These are phyloP conservation scores for Sphaerulina populicola DNA, from an alignment of 2,329 filamentous ascomycete species.

Conservation along the genomic window DNA sequence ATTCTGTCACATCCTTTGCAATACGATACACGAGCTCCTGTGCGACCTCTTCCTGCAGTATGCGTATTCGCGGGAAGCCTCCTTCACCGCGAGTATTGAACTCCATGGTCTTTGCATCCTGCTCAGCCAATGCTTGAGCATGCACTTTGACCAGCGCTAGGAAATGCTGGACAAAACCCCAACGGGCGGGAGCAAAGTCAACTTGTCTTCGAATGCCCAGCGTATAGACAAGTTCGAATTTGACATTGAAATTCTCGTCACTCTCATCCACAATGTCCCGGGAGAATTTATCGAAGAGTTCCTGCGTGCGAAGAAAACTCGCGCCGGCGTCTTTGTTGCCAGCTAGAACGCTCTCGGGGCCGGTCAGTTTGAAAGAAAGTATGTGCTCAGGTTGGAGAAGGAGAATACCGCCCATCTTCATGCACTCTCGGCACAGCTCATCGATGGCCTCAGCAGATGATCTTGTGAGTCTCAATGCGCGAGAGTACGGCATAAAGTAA, in stretches of 20 bases:
- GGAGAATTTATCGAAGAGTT: constrained; percentile 43
- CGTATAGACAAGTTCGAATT: constrained; percentile 40
- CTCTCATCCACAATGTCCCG: constrained; percentile 60
- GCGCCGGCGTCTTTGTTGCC: constrained; percentile 36
- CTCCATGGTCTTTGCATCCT: constrained; percentile 14
- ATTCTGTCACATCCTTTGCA: constrained; percentile 31
- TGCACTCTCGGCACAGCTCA: constrained; percentile 38
- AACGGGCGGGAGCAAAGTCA: constrained; percentile 36
- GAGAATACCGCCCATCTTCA: constrained; percentile 45
- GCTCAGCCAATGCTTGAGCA: background rate
- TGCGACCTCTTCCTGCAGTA: background rate
- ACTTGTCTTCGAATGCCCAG: constrained; percentile 36
- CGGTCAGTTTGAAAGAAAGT: constrained; percentile 57
- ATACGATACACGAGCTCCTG: constrained; percentile 16
- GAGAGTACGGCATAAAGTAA: constrained; percentile 51
- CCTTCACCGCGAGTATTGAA: constrained; percentile 5
- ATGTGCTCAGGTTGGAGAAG: constrained; percentile 56
- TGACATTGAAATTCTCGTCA: constrained; percentile 36
- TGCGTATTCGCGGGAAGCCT: constrained; percentile 49
- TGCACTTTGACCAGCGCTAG: constrained; percentile 28
- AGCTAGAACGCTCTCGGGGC: constrained; percentile 50
- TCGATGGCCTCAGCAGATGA: constrained; percentile 31
- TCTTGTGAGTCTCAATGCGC: constrained; percentile 37
- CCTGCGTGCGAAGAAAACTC: constrained; percentile 46
- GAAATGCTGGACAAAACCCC: constrained; percentile 33